Base-by-base conservation (phyloP, 2,329 filamentous ascomycete species). In the Colletotrichum gigasporum region DNA sequence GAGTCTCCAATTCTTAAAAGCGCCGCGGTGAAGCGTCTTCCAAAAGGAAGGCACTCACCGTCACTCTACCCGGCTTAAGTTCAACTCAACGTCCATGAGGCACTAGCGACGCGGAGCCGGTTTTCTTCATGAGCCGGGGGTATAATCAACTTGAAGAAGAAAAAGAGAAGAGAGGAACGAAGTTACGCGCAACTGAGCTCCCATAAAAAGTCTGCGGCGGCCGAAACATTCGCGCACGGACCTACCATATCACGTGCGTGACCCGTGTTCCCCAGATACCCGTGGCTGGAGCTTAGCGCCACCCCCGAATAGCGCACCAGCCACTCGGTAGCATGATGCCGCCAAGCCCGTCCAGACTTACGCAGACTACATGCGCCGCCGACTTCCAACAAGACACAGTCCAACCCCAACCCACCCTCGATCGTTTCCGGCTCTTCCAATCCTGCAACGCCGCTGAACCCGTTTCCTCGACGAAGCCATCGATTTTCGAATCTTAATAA, bases 1-100 rank as follows among this genome's bases (percentile, higher is more conserved):
- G 82, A 85, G 79, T 85, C 82, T 78, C 82, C 85, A 87, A 87
- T 88, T 88, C 85, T 88, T 87, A 78, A 77, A 87, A 87, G 85
- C 84, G 80, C 83, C 85, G 82, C 73, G 73, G 77, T 73, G 71
- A 70, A 70, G 34, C 51, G 37, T 32, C 44, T 35, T 24, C 51
- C 24, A 32, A 16, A 52, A 41, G 26, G 69, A 71, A 50, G 68
- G 69, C 73, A 30, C 34, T 14, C 72, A 72, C 71, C 73, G 76
- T 83, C 82, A 66, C 75, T 88, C 82, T 88, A 75, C 85, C 86
- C 85, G 80, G 82, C 72, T 80, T 63, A 57, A 79, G 82, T 84
- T 83, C 85, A 88, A 87, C 85, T 80, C 80, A 63, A 76, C 80
- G 79, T 78, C 79, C 75, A 76, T 79, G 71, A 53, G 34, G 69